Percentiles rank a stretch among this genome's conserved stretches.
phyloP scores from a whole-genome alignment of 1,139 yeast species.

The Taphrina confusa region DNA sequence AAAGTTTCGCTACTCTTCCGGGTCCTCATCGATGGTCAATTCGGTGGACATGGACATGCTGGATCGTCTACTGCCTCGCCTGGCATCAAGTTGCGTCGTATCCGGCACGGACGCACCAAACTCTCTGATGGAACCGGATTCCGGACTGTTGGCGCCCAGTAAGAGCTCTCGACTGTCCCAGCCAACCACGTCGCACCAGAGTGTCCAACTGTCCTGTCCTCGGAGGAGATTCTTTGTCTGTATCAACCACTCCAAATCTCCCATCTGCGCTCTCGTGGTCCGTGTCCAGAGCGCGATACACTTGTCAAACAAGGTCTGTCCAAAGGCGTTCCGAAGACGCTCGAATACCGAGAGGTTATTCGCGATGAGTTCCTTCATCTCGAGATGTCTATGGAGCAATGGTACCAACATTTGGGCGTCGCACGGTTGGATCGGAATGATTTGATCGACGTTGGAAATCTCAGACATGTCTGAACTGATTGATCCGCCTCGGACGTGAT shows the following conservation, averaged over 20 bases:
- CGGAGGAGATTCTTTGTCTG: slow-evolving; percentile 9
- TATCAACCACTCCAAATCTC: slow-evolving; percentile 19
- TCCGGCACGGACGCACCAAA: neutral
- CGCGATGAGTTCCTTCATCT: slow-evolving; percentile 22
- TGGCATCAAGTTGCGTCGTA: neutral
- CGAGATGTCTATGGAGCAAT: slow-evolving; percentile 26
- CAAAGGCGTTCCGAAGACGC: slow-evolving; percentile 3
- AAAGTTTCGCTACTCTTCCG: neutral
- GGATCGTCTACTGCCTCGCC: slow-evolving; percentile 1
- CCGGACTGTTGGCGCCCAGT: neutral
- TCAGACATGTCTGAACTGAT: neutral
- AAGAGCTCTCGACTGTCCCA: slow-evolving; percentile 22
- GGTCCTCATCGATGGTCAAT: neutral
- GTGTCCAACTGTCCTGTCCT: slow-evolving; percentile 25
- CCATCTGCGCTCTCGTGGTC: slow-evolving; percentile 21
- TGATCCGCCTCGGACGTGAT: slow-evolving; percentile 28
- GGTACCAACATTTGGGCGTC: slow-evolving; percentile 25
- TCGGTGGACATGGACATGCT: neutral
- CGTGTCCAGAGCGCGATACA: slow-evolving; percentile 17
- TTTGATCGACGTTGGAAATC: slow-evolving; percentile 16
- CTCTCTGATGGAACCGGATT: neutral
- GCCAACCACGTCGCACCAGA: slow-evolving; percentile 30
- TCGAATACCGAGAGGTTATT: slow-evolving; percentile 3
- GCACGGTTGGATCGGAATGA: slow-evolving; percentile 29
- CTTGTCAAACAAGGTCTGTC: neutral